Percentiles rank a stretch among this genome's conserved stretches.
These are phyloP conservation scores for Candida sithepensis DNA, from an alignment of 805 yeast species.

Conservation along the genomic window DNA sequence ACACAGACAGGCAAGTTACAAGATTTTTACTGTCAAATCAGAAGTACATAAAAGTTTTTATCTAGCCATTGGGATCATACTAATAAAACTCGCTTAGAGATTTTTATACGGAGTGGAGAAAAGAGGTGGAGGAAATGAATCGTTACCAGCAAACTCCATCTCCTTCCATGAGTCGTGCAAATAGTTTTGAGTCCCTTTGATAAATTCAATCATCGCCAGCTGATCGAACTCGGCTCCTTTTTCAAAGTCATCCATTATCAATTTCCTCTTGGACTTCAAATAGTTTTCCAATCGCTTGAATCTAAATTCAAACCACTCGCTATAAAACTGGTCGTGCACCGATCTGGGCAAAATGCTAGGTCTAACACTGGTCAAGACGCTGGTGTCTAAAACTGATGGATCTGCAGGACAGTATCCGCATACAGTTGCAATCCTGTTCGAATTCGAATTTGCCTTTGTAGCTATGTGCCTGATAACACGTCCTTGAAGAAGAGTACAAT, in stretches of 20 bases:
- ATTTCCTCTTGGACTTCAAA: conserved; percentile 19
- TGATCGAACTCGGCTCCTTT: conserved; percentile 29
- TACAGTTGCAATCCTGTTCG: conserved; percentile 34
- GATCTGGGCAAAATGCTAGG: conserved; percentile 35
- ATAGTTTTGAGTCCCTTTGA: conserved; percentile 28
- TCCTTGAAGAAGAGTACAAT: conserved; percentile 45
- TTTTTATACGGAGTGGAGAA: conserved; percentile 26
- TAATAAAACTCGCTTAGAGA: conserved; percentile 2
- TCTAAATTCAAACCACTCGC: conserved; percentile 24
- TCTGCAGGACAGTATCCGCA: conserved; percentile 30
- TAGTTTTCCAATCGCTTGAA: conserved; percentile 27
- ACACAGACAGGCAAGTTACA: no score
- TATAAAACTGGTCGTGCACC: conserved; percentile 11
- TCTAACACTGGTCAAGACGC: conserved; percentile 32
- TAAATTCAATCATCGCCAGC: conserved; percentile 22
- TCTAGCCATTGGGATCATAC: no score
- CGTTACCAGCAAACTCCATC: conserved; percentile 31
- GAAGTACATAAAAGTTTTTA: no score
- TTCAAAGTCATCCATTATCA: conserved; percentile 15
- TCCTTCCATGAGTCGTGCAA: conserved; percentile 29
- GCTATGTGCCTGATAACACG: conserved; percentile 46
- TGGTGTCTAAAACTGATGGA: conserved; percentile 28
- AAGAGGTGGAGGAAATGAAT: conserved; percentile 26
- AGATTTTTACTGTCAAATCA: no score
- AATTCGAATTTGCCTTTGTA: conserved; percentile 38